A percentile compares a stretch with the other conserved stretches of the same genome.
These are phyloP conservation scores for Vitis hybrid DNA, from an alignment of 177 flowering plant genomes.

Conservation along the genomic window DNA sequence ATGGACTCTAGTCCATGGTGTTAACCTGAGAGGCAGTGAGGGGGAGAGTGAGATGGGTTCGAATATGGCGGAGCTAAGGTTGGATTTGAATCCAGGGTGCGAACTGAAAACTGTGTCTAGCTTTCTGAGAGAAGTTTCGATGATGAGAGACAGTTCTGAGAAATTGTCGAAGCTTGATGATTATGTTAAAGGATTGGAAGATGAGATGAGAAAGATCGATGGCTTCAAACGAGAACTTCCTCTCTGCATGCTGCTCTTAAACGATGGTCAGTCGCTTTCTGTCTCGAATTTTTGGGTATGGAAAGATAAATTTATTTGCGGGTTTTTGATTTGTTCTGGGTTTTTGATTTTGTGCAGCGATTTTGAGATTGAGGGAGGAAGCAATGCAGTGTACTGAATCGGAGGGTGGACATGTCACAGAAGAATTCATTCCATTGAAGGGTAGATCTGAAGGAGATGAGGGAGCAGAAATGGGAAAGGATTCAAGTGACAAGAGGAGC, in stretches of 20 bases:
- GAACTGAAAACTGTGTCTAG: slow-evolving; percentile 25
- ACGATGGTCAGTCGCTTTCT: slow-evolving; percentile 41
- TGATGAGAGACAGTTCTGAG: slow-evolving; percentile 14
- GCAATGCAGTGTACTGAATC: slow-evolving; percentile 17
- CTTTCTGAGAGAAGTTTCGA: slow-evolving; percentile 24
- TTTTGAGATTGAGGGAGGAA: slow-evolving; percentile 42
- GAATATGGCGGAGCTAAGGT: slow-evolving; percentile 23
- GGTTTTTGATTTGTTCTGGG: slow-evolving; percentile 6
- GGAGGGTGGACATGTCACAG: slow-evolving; percentile 12
- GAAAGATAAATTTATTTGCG: background rate
- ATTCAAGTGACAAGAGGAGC: slow-evolving; percentile 30
- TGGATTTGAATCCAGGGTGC: slow-evolving; percentile 27
- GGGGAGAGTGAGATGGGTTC: background rate
- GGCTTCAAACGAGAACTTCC: slow-evolving; percentile 83
- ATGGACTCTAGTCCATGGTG: background rate
- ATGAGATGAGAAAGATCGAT: slow-evolving; percentile 63
- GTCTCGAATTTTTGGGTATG: background rate
- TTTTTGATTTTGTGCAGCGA: slow-evolving; percentile 30
- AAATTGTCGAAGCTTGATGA: slow-evolving; percentile 33
- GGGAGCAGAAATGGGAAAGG: slow-evolving; percentile 12
- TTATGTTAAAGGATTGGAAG: slow-evolving; percentile 43
- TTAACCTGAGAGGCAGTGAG: background rate
- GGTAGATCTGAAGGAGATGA: slow-evolving; percentile 11
- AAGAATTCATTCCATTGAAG: slow-evolving; percentile 27
- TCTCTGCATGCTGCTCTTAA: slow-evolving; percentile 60